These are phyloP conservation scores for Phytophthora aleatoria DNA, from an alignment of 352 stramenopile genomes.

Conservation along the genomic window DNA sequence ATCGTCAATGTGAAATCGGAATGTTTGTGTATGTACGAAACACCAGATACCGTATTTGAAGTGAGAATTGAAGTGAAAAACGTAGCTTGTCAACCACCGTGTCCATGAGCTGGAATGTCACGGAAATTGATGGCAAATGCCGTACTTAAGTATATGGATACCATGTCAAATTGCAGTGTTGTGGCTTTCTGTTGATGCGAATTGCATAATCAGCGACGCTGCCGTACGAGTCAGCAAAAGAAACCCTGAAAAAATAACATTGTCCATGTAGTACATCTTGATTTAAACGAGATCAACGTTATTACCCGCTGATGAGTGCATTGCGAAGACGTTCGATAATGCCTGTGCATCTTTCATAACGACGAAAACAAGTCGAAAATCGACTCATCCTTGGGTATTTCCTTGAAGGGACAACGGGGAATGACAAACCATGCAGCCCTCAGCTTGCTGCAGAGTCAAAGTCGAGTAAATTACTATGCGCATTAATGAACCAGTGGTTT, in stretches of 20 bases:
- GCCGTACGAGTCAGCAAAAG: too few species aligned
- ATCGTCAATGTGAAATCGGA: background rate
- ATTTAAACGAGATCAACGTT: too few species aligned
- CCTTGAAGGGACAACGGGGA: background rate
- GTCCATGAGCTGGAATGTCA: too few species aligned
- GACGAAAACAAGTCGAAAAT: background rate
- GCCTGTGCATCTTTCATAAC: background rate
- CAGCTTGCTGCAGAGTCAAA: background rate
- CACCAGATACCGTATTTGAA: too few species aligned
- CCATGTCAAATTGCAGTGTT: background rate
- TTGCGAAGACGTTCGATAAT: background rate
- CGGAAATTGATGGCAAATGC: background rate
- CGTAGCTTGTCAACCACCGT: too few species aligned
- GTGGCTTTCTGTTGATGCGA: too few species aligned
- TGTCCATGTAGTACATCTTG: too few species aligned
- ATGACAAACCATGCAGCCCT: too few species aligned
- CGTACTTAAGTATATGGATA: background rate
- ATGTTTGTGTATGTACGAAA: constrained; percentile 2
- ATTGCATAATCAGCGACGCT: too few species aligned
- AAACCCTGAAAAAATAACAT: too few species aligned
- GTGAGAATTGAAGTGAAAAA: too few species aligned
- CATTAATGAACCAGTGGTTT: constrained; percentile 92
- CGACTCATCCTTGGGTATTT: background rate
- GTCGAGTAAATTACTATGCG: constrained; percentile 21
- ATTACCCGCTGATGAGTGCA: background rate